Percentiles rank a stretch among this genome's conserved stretches.
Conservation (phyloP, 306 rosid genomes). For the Hippophae tibetana region DNA sequence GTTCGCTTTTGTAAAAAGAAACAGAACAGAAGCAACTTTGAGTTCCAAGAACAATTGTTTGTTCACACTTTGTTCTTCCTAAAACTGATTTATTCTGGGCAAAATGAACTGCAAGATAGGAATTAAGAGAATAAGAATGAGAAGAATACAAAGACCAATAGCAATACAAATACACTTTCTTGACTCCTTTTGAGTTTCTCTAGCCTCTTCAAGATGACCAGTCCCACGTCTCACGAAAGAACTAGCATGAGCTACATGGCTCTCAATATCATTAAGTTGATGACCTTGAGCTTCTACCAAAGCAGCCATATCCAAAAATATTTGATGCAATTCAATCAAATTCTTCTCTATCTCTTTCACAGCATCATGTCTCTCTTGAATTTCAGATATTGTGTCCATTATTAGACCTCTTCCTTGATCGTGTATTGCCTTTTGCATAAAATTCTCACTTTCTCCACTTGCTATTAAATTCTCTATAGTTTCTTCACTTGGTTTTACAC, state of each 20-base stretch:
- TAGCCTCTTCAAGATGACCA: slow-evolving; percentile 62
- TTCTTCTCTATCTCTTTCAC: slow-evolving; percentile 96
- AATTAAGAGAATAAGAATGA: slow-evolving; percentile 44
- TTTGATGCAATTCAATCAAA: slow-evolving; percentile 78
- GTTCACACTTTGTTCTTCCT: no score
- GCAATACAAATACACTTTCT: slow-evolving; percentile 74
- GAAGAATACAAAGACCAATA: slow-evolving; percentile 33
- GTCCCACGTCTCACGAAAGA: slow-evolving; percentile 86
- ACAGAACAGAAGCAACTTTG: no score
- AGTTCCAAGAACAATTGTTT: no score
- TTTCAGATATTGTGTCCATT: slow-evolving; percentile 88
- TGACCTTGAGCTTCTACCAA: slow-evolving; percentile 86
- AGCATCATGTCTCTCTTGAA: slow-evolving; percentile 91
- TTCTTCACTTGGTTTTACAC: slow-evolving; percentile 77
- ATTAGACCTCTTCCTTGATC: slow-evolving; percentile 96
- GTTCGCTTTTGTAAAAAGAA: no score
- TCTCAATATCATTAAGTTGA: slow-evolving; percentile 78
- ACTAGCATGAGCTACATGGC: slow-evolving; percentile 82
- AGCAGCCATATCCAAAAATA: slow-evolving; percentile 93
- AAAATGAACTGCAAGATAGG: slow-evolving; percentile 32
- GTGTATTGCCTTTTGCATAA: slow-evolving; percentile 82
- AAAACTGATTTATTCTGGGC: no score
- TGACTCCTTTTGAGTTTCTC: slow-evolving; percentile 51
- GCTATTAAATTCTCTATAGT: slow-evolving; percentile 83
- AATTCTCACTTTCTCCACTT: slow-evolving; percentile 85